These are phyloP conservation scores for Trichoderma asperellum DNA, from an alignment of 2,329 filamentous ascomycete species.

Conservation along the genomic window DNA sequence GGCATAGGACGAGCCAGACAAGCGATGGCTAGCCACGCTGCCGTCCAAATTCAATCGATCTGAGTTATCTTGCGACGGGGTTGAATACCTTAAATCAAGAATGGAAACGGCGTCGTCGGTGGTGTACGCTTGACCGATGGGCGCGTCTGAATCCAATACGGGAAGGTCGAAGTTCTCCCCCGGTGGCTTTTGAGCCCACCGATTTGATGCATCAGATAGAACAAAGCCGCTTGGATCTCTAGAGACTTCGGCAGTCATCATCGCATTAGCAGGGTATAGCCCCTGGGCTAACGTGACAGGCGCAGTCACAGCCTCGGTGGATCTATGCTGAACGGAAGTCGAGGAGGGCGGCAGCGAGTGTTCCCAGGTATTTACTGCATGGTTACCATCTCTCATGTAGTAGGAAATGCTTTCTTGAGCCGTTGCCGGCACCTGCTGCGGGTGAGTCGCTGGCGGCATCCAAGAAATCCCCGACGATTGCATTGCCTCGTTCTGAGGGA, in stretches of 20 bases:
- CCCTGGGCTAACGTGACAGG: slow-evolving; percentile 24
- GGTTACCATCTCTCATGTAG: slow-evolving; percentile 24
- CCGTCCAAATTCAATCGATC: slow-evolving; percentile 57
- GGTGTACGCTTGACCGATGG: slow-evolving; percentile 65
- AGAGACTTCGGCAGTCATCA: slow-evolving; percentile 52
- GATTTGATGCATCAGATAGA: slow-evolving; percentile 32
- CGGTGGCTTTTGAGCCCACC: slow-evolving; percentile 59
- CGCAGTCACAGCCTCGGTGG: slow-evolving; percentile 14
- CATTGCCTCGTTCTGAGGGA: slow-evolving; percentile 27
- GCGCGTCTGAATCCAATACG: slow-evolving; percentile 59
- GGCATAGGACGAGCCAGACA: slow-evolving; percentile 75
- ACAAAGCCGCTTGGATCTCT: neutral
- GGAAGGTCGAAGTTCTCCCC: slow-evolving; percentile 62
- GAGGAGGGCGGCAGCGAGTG: slow-evolving; percentile 11
- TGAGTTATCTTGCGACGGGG: slow-evolving; percentile 49
- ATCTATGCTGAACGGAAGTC: slow-evolving; percentile 20
- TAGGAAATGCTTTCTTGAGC: slow-evolving; percentile 30
- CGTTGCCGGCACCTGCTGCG: slow-evolving; percentile 28
- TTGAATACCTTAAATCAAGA: slow-evolving; percentile 61
- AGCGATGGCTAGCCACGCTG: slow-evolving; percentile 60
- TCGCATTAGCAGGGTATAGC: slow-evolving; percentile 55
- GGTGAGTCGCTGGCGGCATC: slow-evolving; percentile 30
- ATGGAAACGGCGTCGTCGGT: slow-evolving; percentile 66
- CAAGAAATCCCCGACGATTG: slow-evolving; percentile 28
- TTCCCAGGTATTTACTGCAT: slow-evolving; percentile 29